These are phyloP conservation scores for Gaertneriomyces sp. DNA, from an alignment of 192 early-diverging fungal species.

Conservation along the genomic window DNA sequence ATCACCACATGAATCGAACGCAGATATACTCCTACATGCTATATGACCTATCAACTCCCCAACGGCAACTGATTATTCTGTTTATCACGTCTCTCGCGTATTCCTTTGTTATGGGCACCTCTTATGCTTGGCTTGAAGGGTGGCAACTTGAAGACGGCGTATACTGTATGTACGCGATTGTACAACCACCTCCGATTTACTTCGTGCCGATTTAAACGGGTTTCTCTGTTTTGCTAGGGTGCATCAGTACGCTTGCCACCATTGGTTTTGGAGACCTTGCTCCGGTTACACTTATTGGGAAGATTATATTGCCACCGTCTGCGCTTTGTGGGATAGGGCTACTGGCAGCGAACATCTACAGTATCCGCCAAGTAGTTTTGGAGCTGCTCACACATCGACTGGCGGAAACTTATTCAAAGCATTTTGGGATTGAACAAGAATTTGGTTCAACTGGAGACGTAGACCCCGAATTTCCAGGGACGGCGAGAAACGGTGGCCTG, in stretches of 20 bases:
- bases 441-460: neutral
- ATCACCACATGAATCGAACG: slow-evolving; percentile 34
- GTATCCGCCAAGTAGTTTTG: slow-evolving; percentile 45
- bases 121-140: slow-evolving; percentile 41
- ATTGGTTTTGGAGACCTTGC: slow-evolving; percentile 52
- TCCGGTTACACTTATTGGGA: slow-evolving; percentile 34
- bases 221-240: slow-evolving; percentile 10
- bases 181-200: neutral
- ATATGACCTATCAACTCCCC: slow-evolving; percentile 37
- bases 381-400: slow-evolving; percentile 46
- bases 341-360: slow-evolving; percentile 40
- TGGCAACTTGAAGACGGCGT: slow-evolving; percentile 51
- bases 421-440: slow-evolving; percentile 35
- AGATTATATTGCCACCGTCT: slow-evolving; percentile 24
- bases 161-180: slow-evolving; percentile 24
- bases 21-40: slow-evolving; percentile 41
- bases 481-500: neutral
- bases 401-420: slow-evolving; percentile 35
- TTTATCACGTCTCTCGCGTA: slow-evolving; percentile 40
- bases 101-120: slow-evolving; percentile 18
- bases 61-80: slow-evolving; percentile 47
- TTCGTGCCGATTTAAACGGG: neutral
- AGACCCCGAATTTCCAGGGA: neutral
- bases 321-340: slow-evolving; percentile 41
- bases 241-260: slow-evolving; percentile 36